A percentile compares a stretch with the other conserved stretches of the same genome.
Evolutionary conservation across 2,329 filamentous ascomycete genomes (phyloP).

Genomic region (Rasamsonia emersonii): DNA sequence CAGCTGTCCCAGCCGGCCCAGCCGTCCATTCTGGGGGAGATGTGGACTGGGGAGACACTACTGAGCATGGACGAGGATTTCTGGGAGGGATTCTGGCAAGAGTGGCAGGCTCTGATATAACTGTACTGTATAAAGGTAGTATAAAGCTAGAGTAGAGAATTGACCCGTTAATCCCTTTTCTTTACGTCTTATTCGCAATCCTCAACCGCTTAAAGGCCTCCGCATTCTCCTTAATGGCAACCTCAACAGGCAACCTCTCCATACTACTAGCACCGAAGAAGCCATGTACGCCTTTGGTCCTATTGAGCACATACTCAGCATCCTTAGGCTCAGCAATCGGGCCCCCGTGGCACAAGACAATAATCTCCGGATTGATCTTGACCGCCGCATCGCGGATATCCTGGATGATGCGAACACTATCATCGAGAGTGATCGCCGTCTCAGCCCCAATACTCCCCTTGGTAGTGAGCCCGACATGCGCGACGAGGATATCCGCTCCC

Average conservation of each 20-base stretch:
- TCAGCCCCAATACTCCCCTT: conserved; percentile 56
- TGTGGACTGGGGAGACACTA: conserved; percentile 3
- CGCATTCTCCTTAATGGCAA: conserved; percentile 53
- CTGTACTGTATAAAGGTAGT: neutral
- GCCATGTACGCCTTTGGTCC: conserved; percentile 57
- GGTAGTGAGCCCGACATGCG: conserved; percentile 61
- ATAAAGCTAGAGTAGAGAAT: neutral
- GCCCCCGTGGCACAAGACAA: conserved; percentile 63
- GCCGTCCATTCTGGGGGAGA: neutral
- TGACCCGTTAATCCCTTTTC: neutral
- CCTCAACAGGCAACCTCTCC: conserved; percentile 60
- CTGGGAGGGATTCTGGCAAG: conserved; percentile 3
- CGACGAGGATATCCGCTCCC: conserved; percentile 59
- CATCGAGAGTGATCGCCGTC: conserved; percentile 53
- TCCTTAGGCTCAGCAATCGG: conserved; percentile 58
- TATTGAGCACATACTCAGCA: conserved; percentile 53
- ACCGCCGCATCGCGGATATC: conserved; percentile 55
- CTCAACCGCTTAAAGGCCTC: conserved; percentile 44
- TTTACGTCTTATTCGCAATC: too few species aligned
- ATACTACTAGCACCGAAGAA: conserved; percentile 64
- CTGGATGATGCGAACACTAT: conserved; percentile 55
- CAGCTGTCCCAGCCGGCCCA: neutral
- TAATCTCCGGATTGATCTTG: conserved; percentile 48
- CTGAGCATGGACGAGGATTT: conserved; percentile 3
- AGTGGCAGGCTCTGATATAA: too few species aligned